Base-by-base conservation (phyloP, 495 filamentous ascomycete species). In the Penicillium dipodomyicola region DNA sequence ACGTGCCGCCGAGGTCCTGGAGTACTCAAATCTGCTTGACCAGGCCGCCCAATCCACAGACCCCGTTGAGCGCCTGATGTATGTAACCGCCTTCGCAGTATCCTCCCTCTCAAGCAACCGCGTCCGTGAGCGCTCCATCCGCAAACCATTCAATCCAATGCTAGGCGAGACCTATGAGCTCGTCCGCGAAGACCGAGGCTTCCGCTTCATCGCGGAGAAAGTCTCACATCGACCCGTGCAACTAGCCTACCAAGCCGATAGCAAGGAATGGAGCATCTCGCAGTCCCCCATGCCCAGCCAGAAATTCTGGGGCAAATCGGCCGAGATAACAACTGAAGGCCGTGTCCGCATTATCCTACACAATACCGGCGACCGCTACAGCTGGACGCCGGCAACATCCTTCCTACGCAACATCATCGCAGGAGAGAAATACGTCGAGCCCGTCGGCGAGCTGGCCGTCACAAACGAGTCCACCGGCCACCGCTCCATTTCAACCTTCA, bases 281-380 rank as follows among this genome's bases (percentile, higher is more conserved):
- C 94, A 97, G 67, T 87, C 87, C 7, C 91, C 94, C 0, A 84
- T 87, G 63, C 94, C 94, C 3, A 86, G 85, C 9, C 94, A 98
- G 67, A 97, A 97, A 61, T 98, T 98, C 77, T 98, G 94, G 94
- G 94, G 94, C 44, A 98, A 98, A 73, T 91, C 86, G 52, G 89
- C 89, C 17, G 94, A 98, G 72, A 81, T 98, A 56, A 90, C 85
- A 45, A 97, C 92, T 0, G 93, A 96, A 42, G 94, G 94, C 11
- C 87, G 90, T 20, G 85, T 88, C 10, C 82, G 91, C 20, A 75
- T 97, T 33, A 80, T 77, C 35, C 72, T 96, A 23, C 88, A 91
- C 63, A 76, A 77, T 12, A 82, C 71, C 1, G 84, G 87, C 44
- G 93, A 97, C 62, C 78, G 81, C 54, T 98, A 88, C 73, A 89